Evolutionary conservation across 2,329 filamentous ascomycete species (phyloP).

Genomic region (Pseudogymnoascus sp.): DNA sequence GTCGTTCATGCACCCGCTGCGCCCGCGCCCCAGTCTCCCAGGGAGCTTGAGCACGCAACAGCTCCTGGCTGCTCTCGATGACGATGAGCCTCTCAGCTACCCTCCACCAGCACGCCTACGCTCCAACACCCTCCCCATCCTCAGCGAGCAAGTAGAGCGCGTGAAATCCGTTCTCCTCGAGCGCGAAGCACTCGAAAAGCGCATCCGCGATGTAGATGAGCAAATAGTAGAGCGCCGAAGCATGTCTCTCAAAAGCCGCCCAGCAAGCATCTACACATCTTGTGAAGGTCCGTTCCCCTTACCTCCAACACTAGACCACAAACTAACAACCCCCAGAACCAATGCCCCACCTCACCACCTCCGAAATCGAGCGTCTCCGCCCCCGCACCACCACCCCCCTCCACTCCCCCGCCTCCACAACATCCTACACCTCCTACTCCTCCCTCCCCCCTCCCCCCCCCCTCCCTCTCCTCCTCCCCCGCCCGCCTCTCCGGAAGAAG

Average conservation of each 20-base stretch:
- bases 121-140: slow-evolving; percentile 23
- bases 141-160: slow-evolving; percentile 20
- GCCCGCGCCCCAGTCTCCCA: slow-evolving; percentile 13
- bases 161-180: slow-evolving; percentile 26
- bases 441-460: slow-evolving; percentile 36
- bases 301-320: not conserved
- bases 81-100: slow-evolving; percentile 13
- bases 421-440: slow-evolving; percentile 23
- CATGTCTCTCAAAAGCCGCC: slow-evolving; percentile 36
- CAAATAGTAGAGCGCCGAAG: slow-evolving; percentile 50
- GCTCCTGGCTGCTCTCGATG: slow-evolving; percentile 19
- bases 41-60: slow-evolving; percentile 21
- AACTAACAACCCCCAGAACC: slow-evolving; percentile 12
- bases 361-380: slow-evolving; percentile 7
- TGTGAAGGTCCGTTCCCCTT: slow-evolving; percentile 17
- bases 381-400: slow-evolving; percentile 10
- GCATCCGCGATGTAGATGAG: slow-evolving; percentile 52
- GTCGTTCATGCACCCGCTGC: slow-evolving; percentile 11
- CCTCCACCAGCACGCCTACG: slow-evolving; percentile 23
- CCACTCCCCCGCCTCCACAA: slow-evolving; percentile 11
- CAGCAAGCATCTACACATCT: slow-evolving; percentile 23
- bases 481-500: slow-evolving; percentile 56
- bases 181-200: slow-evolving; percentile 45
- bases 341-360: not conserved
- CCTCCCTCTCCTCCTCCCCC: slow-evolving; percentile 44